Evolutionary conservation across 768 basidiomycete genomes (phyloP).

Genomic region (Megacollybia marginata): DNA sequence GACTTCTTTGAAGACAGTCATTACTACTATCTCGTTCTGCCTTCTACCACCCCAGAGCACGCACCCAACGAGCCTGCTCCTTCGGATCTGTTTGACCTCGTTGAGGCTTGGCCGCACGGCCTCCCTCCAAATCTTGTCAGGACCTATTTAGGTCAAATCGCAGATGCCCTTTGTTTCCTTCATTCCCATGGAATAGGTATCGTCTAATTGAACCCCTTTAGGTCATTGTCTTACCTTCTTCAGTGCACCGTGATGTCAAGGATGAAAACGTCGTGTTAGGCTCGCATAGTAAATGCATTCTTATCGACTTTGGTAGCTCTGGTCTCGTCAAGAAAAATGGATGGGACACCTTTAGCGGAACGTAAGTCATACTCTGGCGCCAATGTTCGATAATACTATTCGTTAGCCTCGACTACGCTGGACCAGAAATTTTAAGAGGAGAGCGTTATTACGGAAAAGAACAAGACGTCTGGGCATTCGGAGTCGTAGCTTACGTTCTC

Average conservation of each 20-base stretch:
- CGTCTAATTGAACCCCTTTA: conserved; percentile 18
- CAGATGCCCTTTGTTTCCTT: conserved; percentile 83
- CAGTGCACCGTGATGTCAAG: conserved; percentile 96
- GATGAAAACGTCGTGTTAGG: conserved; percentile 93
- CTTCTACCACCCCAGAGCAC: conserved; percentile 60
- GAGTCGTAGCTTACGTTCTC: conserved; percentile 93
- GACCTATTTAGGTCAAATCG: conserved; percentile 88
- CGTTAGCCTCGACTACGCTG: conserved; percentile 82
- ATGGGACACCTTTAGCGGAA: conserved; percentile 91
- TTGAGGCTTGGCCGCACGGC: conserved; percentile 83
- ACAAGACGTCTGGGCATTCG: conserved; percentile 98
- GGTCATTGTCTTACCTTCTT: conserved; percentile 7
- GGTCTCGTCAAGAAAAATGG: conserved; percentile 76
- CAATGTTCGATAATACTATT: background rate
- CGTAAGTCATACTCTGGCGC: conserved; percentile 45
- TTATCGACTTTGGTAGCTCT: conserved; percentile 97
- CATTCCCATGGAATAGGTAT: conserved; percentile 92
- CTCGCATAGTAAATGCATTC: conserved; percentile 71
- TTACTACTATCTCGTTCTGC: conserved; percentile 92
- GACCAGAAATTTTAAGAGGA: conserved; percentile 92
- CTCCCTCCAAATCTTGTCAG: conserved; percentile 68
- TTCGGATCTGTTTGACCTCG: conserved; percentile 91
- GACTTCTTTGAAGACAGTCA: conserved; percentile 97
- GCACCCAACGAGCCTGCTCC: conserved; percentile 44
- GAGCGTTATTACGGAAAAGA: conserved; percentile 94